Conservation (phyloP, 2,329 filamentous ascomycete species). For the Gaeumannomyces tritici region DNA sequence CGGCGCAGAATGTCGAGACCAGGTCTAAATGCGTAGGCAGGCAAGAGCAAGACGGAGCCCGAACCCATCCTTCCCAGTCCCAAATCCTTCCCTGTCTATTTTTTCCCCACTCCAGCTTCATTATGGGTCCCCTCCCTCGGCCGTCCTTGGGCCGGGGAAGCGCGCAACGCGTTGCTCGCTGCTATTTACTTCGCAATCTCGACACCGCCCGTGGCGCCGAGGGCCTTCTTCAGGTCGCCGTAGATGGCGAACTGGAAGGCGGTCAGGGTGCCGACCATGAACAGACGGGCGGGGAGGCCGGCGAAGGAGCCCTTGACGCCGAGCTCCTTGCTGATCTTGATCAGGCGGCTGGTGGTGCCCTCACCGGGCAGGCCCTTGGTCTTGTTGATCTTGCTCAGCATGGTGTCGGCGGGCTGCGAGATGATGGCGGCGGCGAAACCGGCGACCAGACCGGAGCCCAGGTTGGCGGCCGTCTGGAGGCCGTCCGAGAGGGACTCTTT, state of each 20-base stretch:
- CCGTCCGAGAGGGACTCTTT: conserved; percentile 54
- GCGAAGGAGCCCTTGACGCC: conserved; percentile 62
- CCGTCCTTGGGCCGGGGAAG: background rate
- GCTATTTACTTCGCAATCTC: conserved; percentile 48
- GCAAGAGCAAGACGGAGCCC: background rate
- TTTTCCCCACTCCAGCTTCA: background rate
- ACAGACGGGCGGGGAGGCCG: conserved; percentile 59
- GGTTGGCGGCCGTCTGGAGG: conserved; percentile 61
- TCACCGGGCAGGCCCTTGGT: conserved; percentile 71
- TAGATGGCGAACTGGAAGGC: conserved; percentile 81
- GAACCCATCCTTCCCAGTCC: background rate
- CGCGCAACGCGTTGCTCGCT: background rate
- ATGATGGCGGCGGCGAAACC: conserved; percentile 75
- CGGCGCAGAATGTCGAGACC: background rate
- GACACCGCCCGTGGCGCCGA: conserved; percentile 67
- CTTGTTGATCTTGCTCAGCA: conserved; percentile 88
- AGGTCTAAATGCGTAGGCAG: conserved; percentile 1
- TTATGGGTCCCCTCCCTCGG: background rate
- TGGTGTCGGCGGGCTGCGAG: conserved; percentile 77
- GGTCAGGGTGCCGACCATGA: conserved; percentile 53
- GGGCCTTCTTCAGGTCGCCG: conserved; percentile 56
- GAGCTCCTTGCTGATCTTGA: conserved; percentile 75
- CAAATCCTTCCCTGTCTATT: background rate
- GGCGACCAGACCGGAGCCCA: conserved; percentile 28
- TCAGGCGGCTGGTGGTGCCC: conserved; percentile 62